phyloP scores from a whole-genome alignment of 108 stramenopile genomes.

The Phaeodactylum tricornutum region DNA sequence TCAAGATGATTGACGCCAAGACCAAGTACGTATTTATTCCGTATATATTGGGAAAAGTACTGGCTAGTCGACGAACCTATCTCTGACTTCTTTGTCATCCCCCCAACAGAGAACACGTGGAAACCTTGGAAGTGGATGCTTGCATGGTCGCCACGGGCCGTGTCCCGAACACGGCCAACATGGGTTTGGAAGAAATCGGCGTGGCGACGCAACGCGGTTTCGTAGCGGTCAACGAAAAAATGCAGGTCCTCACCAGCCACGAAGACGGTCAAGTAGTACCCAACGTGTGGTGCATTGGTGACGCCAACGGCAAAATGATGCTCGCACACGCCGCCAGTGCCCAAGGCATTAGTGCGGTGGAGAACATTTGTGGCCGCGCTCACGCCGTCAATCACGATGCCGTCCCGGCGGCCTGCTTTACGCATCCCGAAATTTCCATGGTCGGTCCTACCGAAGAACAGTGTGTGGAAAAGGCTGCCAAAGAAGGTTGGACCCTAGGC shows the following conservation, averaged over 20 bases:
- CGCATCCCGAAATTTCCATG: slow-evolving; percentile 98
- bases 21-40: slow-evolving; percentile 71
- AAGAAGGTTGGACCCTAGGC: slow-evolving; percentile 92
- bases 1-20: slow-evolving; percentile 98
- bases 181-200: slow-evolving; percentile 83
- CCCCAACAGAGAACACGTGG: slow-evolving; percentile 76
- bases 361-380: slow-evolving; percentile 87
- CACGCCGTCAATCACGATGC: slow-evolving; percentile 92
- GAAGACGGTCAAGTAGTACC: slow-evolving; percentile 75
- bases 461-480: slow-evolving; percentile 80
- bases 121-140: slow-evolving; percentile 95
- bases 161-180: slow-evolving; percentile 89
- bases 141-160: slow-evolving; percentile 98
- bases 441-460: slow-evolving; percentile 97
- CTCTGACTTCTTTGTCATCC: neutral
- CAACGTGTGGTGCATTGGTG: slow-evolving; percentile 97
- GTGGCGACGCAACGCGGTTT: slow-evolving; percentile 94
- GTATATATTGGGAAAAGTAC: neutral
- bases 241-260: slow-evolving; percentile 87
- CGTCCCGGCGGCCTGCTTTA: slow-evolving; percentile 96
- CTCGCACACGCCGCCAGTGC: slow-evolving; percentile 97
- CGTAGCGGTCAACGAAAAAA: slow-evolving; percentile 90
- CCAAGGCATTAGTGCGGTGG: slow-evolving; percentile 94
- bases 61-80: neutral
- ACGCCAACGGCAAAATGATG: slow-evolving; percentile 99